These are phyloP conservation scores for Diaporthe longicolla DNA, from an alignment of 2,329 filamentous ascomycete species.

Conservation along the genomic window DNA sequence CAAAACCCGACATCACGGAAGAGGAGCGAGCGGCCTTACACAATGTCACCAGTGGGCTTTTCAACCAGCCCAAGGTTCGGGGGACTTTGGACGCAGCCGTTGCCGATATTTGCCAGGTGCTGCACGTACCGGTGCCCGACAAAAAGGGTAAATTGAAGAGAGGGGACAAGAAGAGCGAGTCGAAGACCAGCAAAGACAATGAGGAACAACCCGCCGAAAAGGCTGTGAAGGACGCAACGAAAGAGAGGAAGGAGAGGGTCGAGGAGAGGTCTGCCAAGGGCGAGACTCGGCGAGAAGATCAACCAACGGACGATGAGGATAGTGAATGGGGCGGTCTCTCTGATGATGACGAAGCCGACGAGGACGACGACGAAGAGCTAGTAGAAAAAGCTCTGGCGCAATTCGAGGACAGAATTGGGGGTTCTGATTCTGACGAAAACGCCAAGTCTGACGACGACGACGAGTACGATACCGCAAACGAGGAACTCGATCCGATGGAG, in stretches of 20 bases:
- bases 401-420: conserved; percentile 38
- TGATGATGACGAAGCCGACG: conserved; percentile 50
- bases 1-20: conserved; percentile 66
- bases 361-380: conserved; percentile 51
- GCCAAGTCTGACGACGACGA: conserved; percentile 46
- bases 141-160: conserved; percentile 55
- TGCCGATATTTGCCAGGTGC: conserved; percentile 61
- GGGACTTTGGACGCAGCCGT: conserved; percentile 64
- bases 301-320: conserved; percentile 51
- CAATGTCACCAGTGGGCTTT: conserved; percentile 72
- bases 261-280: conserved; percentile 43
- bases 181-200: conserved; percentile 51
- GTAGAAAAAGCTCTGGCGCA: conserved; percentile 52
- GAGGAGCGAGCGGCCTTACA: conserved; percentile 67
- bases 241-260: conserved; percentile 45
- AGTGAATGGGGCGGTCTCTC: conserved; percentile 57
- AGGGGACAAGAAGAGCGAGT: conserved; percentile 44
- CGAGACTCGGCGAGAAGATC: conserved; percentile 44
- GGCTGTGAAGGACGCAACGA: conserved; percentile 39
- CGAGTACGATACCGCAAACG: conserved; percentile 43
- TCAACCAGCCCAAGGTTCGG: conserved; percentile 66
- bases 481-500: conserved; percentile 42
- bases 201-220: conserved; percentile 49
- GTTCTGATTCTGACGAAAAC: conserved; percentile 30
- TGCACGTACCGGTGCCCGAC: conserved; percentile 64